These are phyloP conservation scores for Sporothrix luriei DNA, from an alignment of 2,329 filamentous ascomycete genomes.

Conservation along the genomic window DNA sequence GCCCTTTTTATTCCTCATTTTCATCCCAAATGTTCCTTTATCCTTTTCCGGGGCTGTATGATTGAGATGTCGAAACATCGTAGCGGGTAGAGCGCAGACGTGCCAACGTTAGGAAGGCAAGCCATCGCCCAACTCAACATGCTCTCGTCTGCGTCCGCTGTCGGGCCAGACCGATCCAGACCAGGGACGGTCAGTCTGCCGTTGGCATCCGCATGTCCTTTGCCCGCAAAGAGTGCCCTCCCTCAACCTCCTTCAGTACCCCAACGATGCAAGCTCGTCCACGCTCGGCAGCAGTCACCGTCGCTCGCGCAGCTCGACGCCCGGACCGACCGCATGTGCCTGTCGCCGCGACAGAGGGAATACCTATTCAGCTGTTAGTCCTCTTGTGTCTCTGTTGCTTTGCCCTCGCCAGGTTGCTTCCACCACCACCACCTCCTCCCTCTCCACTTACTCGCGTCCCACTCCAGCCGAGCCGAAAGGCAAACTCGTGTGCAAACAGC, in stretches of 20 bases:
- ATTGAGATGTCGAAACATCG: background rate
- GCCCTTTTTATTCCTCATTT: background rate
- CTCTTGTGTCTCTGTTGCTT: background rate
- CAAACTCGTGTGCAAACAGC: slow-evolving; percentile 92
- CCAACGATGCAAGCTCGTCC: slow-evolving; percentile 3
- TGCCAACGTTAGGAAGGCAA: background rate
- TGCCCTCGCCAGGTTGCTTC: background rate
- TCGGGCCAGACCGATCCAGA: background rate
- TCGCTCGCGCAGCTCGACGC: slow-evolving; percentile 76
- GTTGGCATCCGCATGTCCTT: background rate
- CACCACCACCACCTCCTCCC: background rate
- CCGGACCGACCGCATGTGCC: slow-evolving; percentile 72
- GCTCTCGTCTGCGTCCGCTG: background rate
- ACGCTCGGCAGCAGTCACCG: slow-evolving; percentile 45
- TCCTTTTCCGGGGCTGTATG: background rate
- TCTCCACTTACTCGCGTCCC: slow-evolving; percentile 75
- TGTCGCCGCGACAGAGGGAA: slow-evolving; percentile 63
- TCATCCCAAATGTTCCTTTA: background rate
- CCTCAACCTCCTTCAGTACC: background rate
- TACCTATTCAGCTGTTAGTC: slow-evolving; percentile 47
- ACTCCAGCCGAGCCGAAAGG: slow-evolving; percentile 90
- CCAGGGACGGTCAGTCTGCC: too few relatives aligned
- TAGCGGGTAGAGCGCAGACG: background rate
- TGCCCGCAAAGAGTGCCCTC: too few relatives aligned
- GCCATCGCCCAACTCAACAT: background rate